phyloP scores from a whole-genome alignment of 179 eudicot species.

The Gypsophila paniculata region DNA sequence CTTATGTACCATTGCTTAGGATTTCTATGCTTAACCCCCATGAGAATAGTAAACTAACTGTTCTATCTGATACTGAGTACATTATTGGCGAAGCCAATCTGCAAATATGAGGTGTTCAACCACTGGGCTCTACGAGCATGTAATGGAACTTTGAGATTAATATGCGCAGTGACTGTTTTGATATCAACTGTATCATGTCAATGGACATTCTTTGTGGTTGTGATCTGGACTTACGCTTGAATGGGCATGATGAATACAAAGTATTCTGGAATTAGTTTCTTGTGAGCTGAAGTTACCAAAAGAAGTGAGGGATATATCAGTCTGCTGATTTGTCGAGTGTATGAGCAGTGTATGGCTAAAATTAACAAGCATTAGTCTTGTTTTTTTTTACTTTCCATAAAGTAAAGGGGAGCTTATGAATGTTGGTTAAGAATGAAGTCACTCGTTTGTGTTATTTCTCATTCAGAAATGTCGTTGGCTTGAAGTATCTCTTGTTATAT shows the following conservation, averaged over 20 bases:
- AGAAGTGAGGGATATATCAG: background rate
- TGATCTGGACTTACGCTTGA: too few species aligned
- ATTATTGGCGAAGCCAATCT: background rate
- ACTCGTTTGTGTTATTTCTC: background rate
- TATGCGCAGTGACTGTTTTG: background rate
- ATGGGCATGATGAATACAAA: too few species aligned
- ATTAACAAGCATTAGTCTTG: too few species aligned
- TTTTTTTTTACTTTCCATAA: too few species aligned
- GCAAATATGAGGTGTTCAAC: background rate
- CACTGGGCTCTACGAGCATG: too few species aligned
- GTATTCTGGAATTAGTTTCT: too few species aligned
- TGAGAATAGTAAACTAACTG: background rate
- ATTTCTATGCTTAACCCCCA: too few species aligned
- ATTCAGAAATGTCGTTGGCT: background rate
- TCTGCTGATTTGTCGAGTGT: background rate
- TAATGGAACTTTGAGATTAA: too few species aligned
- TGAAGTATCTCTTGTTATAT: too few species aligned
- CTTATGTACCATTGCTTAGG: too few species aligned
- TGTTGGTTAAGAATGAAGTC: background rate
- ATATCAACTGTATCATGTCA: background rate
- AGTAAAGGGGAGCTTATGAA: background rate
- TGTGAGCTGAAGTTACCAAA: too few species aligned
- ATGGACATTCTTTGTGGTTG: too few species aligned
- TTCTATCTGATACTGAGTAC: background rate
- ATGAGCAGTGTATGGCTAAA: background rate